Evolutionary conservation across 2,329 filamentous ascomycete species (phyloP).

Genomic region (Chaetomiaceae sp.): DNA sequence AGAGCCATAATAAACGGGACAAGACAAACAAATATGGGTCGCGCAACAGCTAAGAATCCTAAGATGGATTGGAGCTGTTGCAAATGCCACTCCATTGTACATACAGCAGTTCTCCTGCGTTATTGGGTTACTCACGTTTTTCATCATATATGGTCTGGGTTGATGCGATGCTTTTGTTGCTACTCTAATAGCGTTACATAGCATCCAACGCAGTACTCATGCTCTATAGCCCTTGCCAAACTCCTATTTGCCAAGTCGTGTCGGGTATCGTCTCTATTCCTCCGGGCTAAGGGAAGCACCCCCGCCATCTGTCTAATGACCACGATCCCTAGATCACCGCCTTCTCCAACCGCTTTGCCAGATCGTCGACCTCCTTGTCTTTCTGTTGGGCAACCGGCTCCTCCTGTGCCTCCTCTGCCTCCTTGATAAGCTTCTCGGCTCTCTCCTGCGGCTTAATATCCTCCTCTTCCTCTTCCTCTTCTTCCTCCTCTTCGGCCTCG

Average conservation of each 20-base stretch:
- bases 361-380: slow-evolving; percentile 74
- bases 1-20: too few species aligned
- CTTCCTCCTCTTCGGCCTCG: slow-evolving; percentile 63
- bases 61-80: too few species aligned
- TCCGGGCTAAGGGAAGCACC: slow-evolving; percentile 5
- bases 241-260: slow-evolving; percentile 16
- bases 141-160: too few species aligned
- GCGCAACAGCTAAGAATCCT: too few species aligned
- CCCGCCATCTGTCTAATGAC: not conserved
- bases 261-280: slow-evolving; percentile 26
- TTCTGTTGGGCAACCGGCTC: slow-evolving; percentile 67
- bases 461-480: slow-evolving; percentile 62
- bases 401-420: slow-evolving; percentile 67
- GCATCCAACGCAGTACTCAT: slow-evolving; percentile 12
- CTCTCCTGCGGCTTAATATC: slow-evolving; percentile 56
- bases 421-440: slow-evolving; percentile 64
- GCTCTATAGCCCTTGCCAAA: slow-evolving; percentile 18
- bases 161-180: not conserved
- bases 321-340: slow-evolving; percentile 46
- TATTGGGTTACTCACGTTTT: too few species aligned
- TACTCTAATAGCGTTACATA: not conserved
- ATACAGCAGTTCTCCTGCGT: too few species aligned
- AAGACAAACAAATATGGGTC: not conserved
- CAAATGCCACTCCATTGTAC: too few species aligned
- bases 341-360: slow-evolving; percentile 73